Conservation (phyloP, 2,329 filamentous ascomycete species). For the Fusarium odoratissimum region DNA sequence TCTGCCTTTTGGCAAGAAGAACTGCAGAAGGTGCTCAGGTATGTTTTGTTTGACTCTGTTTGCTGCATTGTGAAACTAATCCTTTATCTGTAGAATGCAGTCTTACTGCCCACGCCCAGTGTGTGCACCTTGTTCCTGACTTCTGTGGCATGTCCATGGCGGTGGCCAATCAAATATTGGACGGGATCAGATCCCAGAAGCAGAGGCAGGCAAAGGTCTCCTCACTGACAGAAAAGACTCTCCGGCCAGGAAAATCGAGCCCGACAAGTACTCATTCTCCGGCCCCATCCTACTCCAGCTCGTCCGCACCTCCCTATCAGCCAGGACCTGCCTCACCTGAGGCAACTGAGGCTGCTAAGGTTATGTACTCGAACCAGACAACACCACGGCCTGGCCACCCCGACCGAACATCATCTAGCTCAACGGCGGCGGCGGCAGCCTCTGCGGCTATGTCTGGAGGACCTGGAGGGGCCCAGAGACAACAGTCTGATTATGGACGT, state of each 20-base stretch:
- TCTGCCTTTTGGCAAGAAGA: slow-evolving; percentile 93
- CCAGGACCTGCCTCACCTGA: slow-evolving; percentile 53
- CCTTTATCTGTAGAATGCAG: slow-evolving; percentile 74
- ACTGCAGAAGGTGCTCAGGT: slow-evolving; percentile 91
- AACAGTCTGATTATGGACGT: slow-evolving; percentile 50
- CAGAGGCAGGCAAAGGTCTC: slow-evolving; percentile 69
- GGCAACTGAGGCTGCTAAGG: slow-evolving; percentile 72
- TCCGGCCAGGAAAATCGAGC: slow-evolving; percentile 66
- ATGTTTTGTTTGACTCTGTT: slow-evolving; percentile 47
- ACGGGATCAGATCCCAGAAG: slow-evolving; percentile 85
- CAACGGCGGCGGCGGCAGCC: slow-evolving; percentile 68
- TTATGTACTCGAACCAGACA: slow-evolving; percentile 68
- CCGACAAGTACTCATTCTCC: slow-evolving; percentile 52
- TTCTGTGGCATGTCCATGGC: slow-evolving; percentile 99
- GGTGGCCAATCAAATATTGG: slow-evolving; percentile 91
- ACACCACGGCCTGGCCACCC: slow-evolving; percentile 63
- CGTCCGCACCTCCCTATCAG: slow-evolving; percentile 41
- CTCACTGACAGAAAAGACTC: slow-evolving; percentile 72
- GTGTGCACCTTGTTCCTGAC: slow-evolving; percentile 94
- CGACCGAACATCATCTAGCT: slow-evolving; percentile 64
- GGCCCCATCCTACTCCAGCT: slow-evolving; percentile 51
- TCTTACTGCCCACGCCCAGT: slow-evolving; percentile 90
- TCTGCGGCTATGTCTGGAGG: slow-evolving; percentile 67
- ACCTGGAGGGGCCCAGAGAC: slow-evolving; percentile 50
- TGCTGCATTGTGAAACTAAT: slow-evolving; percentile 44